Percentiles rank a stretch among this genome's conserved stretches.
phyloP scores from a whole-genome alignment of 1,139 yeast species.

The Chernovozyma sophiae-reginae region DNA sequence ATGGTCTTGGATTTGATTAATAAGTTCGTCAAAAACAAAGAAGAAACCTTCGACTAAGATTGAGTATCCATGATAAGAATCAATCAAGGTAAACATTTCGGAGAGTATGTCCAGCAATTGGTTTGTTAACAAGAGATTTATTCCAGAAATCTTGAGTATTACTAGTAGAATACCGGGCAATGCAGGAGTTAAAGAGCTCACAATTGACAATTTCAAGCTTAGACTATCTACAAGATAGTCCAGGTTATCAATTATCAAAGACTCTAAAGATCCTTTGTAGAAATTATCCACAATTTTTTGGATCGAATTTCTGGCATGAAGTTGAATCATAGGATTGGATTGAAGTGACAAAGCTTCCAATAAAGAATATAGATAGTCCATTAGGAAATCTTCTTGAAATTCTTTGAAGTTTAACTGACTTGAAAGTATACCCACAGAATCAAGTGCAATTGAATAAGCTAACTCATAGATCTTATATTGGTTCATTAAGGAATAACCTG shows the following conservation, averaged over 20 bases:
- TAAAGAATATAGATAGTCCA: constrained; percentile 29
- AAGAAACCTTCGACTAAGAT: constrained; percentile 72
- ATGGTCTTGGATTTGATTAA: constrained; percentile 45
- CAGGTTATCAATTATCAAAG: constrained; percentile 59
- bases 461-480: constrained; percentile 14
- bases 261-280: constrained; percentile 53
- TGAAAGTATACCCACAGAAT: constrained; percentile 26
- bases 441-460: constrained; percentile 28
- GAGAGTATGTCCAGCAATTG: constrained; percentile 70
- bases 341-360: constrained; percentile 33
- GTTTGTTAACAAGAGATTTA: constrained; percentile 46
- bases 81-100: constrained; percentile 72
- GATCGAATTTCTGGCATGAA: constrained; percentile 26
- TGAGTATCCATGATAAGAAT: constrained; percentile 79
- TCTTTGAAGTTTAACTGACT: constrained; percentile 20
- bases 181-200: constrained; percentile 63
- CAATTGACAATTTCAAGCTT: constrained; percentile 62
- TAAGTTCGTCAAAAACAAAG: constrained; percentile 61
- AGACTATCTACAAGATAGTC: constrained; percentile 80
- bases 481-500: not conserved
- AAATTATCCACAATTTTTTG: constrained; percentile 45
- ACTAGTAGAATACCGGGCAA: constrained; percentile 68
- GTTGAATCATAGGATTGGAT: constrained; percentile 25
- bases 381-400: constrained; percentile 28
- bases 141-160: constrained; percentile 66